These are phyloP conservation scores for Zelonia costaricensis DNA, from an alignment of 208 protist genomes.

Conservation along the genomic window DNA sequence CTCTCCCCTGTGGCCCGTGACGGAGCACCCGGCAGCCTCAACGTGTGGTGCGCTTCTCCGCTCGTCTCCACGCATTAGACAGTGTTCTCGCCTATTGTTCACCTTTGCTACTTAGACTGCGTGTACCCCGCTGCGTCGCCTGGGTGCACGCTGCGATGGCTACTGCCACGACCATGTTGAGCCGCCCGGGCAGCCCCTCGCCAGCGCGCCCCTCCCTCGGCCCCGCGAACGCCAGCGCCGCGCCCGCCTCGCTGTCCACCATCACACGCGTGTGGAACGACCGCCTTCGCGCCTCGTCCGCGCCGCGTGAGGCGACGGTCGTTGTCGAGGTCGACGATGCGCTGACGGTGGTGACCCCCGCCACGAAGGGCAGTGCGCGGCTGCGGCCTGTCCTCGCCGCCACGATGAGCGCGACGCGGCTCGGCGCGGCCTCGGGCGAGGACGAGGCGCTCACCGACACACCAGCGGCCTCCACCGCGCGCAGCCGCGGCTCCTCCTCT, in stretches of 20 bases:
- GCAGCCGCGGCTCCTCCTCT: conserved; percentile 11
- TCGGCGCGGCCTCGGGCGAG: not conserved
- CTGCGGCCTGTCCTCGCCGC: not conserved
- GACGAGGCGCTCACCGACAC: conserved; percentile 28
- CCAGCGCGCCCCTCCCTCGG: not conserved
- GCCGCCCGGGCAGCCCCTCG: not conserved
- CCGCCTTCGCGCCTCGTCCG: conserved; percentile 13
- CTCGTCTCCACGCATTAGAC: no score
- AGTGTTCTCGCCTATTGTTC: no score
- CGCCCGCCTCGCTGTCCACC: conserved; percentile 15
- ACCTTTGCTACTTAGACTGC: no score
- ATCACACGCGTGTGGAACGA: conserved; percentile 35
- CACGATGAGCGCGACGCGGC: not conserved
- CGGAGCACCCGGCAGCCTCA: no score
- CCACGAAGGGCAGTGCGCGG: conserved; percentile 8
- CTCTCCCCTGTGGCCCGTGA: no score
- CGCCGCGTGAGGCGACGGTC: not conserved
- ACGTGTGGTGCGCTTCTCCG: no score
- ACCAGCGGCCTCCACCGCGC: conserved; percentile 3
- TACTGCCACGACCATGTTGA: not conserved
- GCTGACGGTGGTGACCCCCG: conserved; percentile 4
- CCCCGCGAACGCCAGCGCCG: not conserved
- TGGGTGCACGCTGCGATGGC: no score
- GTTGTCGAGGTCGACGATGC: conserved; percentile 7
- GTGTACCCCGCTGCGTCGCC: no score